These are phyloP conservation scores for Leishmania braziliensis DNA, from an alignment of 208 protist genomes.

Conservation along the genomic window DNA sequence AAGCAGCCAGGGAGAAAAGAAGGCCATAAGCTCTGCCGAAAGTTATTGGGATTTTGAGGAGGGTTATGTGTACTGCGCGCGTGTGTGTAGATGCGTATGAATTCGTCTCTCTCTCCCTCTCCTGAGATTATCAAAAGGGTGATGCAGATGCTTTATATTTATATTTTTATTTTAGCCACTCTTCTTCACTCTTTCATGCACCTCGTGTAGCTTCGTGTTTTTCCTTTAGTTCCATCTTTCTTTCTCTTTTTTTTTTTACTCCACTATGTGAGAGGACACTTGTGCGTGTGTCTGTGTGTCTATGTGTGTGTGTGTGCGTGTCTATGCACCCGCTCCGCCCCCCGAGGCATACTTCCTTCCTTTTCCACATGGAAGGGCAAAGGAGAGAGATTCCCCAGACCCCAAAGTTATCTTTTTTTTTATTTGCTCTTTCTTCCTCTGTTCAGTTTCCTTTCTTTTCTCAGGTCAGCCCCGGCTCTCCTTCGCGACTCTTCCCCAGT, in stretches of 20 bases:
- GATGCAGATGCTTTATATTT: background rate
- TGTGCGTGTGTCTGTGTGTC: background rate
- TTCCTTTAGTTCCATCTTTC: background rate
- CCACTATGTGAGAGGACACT: background rate
- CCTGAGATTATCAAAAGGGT: background rate
- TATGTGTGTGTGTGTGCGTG: background rate
- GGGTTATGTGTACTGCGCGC: conserved; percentile 1
- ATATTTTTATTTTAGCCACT: background rate
- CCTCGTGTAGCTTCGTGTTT: background rate
- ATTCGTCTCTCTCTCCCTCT: background rate
- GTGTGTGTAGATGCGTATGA: conserved; percentile 15
- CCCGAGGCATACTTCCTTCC: background rate
- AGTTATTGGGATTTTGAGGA: background rate
- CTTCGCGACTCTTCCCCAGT: background rate
- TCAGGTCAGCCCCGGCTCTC: background rate
- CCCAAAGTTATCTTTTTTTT: background rate
- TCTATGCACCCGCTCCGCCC: background rate
- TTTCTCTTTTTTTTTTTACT: background rate
- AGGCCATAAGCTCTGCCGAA: background rate
- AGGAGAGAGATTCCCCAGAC: background rate
- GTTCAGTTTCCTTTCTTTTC: conserved; percentile 4
- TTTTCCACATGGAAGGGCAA: background rate
- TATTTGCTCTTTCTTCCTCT: conserved; percentile 10
- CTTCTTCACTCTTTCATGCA: background rate
- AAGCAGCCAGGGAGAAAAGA: background rate